Base-by-base conservation (phyloP, 2,329 filamentous ascomycete species). In the Elsinoe australis region DNA sequence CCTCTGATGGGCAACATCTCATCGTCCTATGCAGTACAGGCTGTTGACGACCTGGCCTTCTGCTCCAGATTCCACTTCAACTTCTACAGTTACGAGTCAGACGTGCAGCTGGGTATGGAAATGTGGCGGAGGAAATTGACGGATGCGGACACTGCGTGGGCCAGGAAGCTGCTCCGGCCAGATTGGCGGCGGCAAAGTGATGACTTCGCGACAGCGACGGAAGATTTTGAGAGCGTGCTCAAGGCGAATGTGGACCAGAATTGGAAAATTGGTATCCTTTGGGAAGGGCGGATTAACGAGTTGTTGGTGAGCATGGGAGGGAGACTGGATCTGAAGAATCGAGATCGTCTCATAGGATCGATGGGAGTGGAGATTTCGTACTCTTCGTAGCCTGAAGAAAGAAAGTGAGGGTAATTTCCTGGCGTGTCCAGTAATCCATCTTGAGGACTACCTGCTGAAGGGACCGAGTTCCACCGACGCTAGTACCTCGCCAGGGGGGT, bases 31-130 rank as follows among this genome's bases (percentile, higher is more conserved):
- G 86, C 92, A 0, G 86, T 96, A 39, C 84, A 87, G 59, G 90
- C 90, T 1, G 87, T 87, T 2, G 78, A 78, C 26, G 80, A 87
- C 58, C 79, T 94, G 56, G 85, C 87, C 8, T 76, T 98, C 42
- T 92, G 88, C 54, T 94, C 88, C 17, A 81, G 85, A 42, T 90
- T 96, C 68, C 88, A 94, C 61, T 98, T 98, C 68, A 98, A 98
- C 60, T 85, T 95, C 42, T 96, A 95, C 68, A 95, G 87, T 63
- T 98, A 95, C 70, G 92, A 98, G 70, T 95, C 87, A 61, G 85
- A 92, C 51, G 83, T 95, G 73, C 83, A 88, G 19, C 77, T 96
- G 18, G 92, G 92, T 10, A 86, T 87, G 69, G 92, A 98, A 69
- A 71, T 96, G 34, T 98, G 92, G 90, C 81, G 86, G 59, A 83